These are phyloP conservation scores for Elaeis guineensis DNA, from an alignment of 176 grass and related monocot species.

Conservation along the genomic window DNA sequence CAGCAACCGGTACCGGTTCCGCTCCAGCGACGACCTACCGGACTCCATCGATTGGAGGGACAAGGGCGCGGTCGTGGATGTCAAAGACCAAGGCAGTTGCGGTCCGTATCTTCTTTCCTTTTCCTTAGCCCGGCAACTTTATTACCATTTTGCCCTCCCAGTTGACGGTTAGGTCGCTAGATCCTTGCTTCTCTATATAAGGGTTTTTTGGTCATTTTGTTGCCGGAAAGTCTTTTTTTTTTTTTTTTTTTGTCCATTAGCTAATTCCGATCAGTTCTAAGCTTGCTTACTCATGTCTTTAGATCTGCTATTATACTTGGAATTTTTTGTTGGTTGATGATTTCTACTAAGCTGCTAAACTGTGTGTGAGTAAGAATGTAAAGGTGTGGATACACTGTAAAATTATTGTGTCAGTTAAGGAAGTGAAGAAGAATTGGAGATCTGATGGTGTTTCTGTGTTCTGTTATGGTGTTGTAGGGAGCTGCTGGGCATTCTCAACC, in stretches of 20 bases:
- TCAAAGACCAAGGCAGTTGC: conserved; percentile 88
- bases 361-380: no score
- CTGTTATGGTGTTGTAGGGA: conserved; percentile 34
- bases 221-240: no score
- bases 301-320: no score
- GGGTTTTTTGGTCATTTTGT: no score
- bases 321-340: no score
- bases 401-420: neutral
- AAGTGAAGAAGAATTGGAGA: conserved; percentile 3
- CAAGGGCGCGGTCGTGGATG: conserved; percentile 44
- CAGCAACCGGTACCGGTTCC: conserved; percentile 40
- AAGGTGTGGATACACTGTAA: no score
- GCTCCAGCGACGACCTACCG: conserved; percentile 39
- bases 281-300: no score
- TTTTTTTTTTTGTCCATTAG: no score
- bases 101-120: conserved; percentile 30
- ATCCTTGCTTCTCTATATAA: neutral
- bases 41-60: conserved; percentile 64
- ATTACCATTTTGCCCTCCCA: neutral
- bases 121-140: neutral
- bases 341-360: no score
- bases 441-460: neutral
- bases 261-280: no score
- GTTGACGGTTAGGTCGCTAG: neutral
- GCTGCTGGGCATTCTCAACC: conserved; percentile 86